A percentile compares a stretch with the other conserved stretches of the same genome.
Conservation (phyloP, 2,329 filamentous ascomycete species). For the Penicillium freii region DNA sequence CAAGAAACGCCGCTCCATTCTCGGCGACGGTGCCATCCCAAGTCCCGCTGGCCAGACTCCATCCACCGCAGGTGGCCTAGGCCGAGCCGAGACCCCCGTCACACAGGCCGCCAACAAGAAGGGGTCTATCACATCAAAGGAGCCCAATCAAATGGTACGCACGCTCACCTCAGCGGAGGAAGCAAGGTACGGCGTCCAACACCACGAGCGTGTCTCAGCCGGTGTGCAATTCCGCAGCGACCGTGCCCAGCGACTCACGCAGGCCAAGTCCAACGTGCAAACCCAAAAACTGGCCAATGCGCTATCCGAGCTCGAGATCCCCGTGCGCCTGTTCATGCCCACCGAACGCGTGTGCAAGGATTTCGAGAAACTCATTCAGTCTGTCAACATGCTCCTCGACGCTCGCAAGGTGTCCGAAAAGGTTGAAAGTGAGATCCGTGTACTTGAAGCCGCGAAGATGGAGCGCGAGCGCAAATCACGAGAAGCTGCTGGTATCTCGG, state of each 20-base stretch:
- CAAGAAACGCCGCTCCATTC: slow-evolving; percentile 78
- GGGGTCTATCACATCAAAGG: slow-evolving; percentile 35
- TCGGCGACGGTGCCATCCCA: slow-evolving; percentile 56
- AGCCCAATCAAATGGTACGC: slow-evolving; percentile 58
- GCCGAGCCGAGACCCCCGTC: slow-evolving; percentile 40
- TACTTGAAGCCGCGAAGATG: slow-evolving; percentile 44
- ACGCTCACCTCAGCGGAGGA: slow-evolving; percentile 75
- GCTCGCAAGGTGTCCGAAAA: slow-evolving; percentile 50
- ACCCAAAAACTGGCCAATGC: slow-evolving; percentile 49
- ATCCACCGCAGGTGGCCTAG: slow-evolving; percentile 37
- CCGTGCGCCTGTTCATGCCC: slow-evolving; percentile 49
- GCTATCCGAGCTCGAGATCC: slow-evolving; percentile 49
- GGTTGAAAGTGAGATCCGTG: slow-evolving; percentile 48
- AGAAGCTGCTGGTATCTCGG: slow-evolving; percentile 24
- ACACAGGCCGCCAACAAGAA: slow-evolving; percentile 34
- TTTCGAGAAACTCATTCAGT: slow-evolving; percentile 49
- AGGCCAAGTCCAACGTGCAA: slow-evolving; percentile 52
- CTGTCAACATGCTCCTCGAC: slow-evolving; percentile 49
- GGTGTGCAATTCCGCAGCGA: slow-evolving; percentile 85
- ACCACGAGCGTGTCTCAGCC: slow-evolving; percentile 78
- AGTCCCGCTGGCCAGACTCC: slow-evolving; percentile 56
- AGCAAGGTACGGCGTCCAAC: slow-evolving; percentile 75
- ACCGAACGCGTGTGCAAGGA: slow-evolving; percentile 51
- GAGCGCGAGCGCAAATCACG: slow-evolving; percentile 39
- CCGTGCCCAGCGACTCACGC: slow-evolving; percentile 49